phyloP scores from a whole-genome alignment of 129 eudicot species.

The Tagetes erecta region DNA sequence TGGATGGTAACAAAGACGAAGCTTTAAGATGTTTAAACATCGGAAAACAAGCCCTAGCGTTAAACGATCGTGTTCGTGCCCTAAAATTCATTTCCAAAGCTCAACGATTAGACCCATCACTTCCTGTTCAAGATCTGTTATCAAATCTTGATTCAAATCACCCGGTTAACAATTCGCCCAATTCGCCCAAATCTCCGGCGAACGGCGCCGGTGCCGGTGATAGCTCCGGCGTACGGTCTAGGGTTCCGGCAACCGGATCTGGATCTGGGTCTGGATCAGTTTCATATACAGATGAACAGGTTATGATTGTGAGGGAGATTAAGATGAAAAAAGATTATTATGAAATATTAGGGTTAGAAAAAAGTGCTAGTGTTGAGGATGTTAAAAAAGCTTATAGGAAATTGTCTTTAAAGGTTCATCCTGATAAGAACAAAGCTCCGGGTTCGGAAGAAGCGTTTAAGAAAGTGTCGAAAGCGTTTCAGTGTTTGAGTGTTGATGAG shows the following conservation, averaged over 20 bases:
- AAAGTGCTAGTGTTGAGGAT: slow-evolving; percentile 60
- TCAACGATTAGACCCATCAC: slow-evolving; percentile 63
- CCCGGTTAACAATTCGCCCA: slow-evolving; percentile 6
- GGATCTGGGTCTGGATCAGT: slow-evolving; percentile 35
- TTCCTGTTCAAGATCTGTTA: slow-evolving; percentile 48
- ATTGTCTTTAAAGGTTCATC: slow-evolving; percentile 73
- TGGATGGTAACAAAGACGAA: slow-evolving; percentile 89
- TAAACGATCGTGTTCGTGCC: slow-evolving; percentile 64
- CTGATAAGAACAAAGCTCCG: slow-evolving; percentile 75
- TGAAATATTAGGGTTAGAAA: slow-evolving; percentile 72
- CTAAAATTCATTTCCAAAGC: slow-evolving; percentile 63
- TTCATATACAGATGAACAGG: slow-evolving; percentile 58
- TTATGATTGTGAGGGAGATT: slow-evolving; percentile 54
- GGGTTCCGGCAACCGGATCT: slow-evolving; percentile 45
- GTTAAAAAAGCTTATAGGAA: slow-evolving; percentile 70
- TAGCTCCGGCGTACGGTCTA: slow-evolving; percentile 44
- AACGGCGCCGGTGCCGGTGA: neutral
- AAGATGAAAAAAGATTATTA: slow-evolving; percentile 74
- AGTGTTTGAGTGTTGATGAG: slow-evolving; percentile 72
- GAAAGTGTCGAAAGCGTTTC: slow-evolving; percentile 72
- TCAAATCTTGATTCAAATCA: slow-evolving; percentile 34
- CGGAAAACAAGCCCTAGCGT: slow-evolving; percentile 52
- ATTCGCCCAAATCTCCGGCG: slow-evolving; percentile 25
- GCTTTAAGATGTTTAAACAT: slow-evolving; percentile 69
- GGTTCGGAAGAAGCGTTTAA: slow-evolving; percentile 84